Conservation (phyloP, 1,284 basidiomycete genomes). For the Leccinum solheimii region DNA sequence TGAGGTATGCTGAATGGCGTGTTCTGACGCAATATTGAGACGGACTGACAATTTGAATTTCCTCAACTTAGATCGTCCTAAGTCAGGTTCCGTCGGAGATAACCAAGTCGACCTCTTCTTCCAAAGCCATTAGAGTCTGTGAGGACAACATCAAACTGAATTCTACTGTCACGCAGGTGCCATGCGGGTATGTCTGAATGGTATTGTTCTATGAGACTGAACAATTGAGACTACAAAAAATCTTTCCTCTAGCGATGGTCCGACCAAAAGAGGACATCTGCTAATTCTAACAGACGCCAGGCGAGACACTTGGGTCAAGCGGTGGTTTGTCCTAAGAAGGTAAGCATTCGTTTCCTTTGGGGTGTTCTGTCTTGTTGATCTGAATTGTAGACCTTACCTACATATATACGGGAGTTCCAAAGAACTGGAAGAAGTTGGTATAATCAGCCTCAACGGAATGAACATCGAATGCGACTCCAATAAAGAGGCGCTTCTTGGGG, state of each 20-base stretch:
- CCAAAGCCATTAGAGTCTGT: constrained; percentile 34
- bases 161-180: constrained; percentile 70
- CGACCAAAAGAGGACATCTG: constrained; percentile 84
- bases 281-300: constrained; percentile 78
- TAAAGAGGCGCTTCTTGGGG: constrained; percentile 84
- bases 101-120: constrained; percentile 40
- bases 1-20: constrained; percentile 51
- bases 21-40: not conserved
- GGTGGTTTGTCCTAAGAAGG: constrained; percentile 90
- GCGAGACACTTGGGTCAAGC: constrained; percentile 77
- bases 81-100: constrained; percentile 63
- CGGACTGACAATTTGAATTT: constrained; percentile 2
- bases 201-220: constrained; percentile 4
- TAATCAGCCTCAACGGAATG: constrained; percentile 84
- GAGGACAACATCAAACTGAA: constrained; percentile 64
- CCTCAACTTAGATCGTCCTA: constrained; percentile 62
- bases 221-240: constrained; percentile 1
- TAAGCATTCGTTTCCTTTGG: constrained; percentile 35
- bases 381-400: constrained; percentile 73
- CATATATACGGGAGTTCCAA: constrained; percentile 81
- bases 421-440: constrained; percentile 80
- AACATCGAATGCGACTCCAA: constrained; percentile 86
- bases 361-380: not conserved
- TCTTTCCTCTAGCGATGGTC: constrained; percentile 58
- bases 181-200: constrained; percentile 56